These are phyloP conservation scores for Dactylellina parvicollis DNA, from an alignment of 2,329 filamentous ascomycete species.

Conservation along the genomic window DNA sequence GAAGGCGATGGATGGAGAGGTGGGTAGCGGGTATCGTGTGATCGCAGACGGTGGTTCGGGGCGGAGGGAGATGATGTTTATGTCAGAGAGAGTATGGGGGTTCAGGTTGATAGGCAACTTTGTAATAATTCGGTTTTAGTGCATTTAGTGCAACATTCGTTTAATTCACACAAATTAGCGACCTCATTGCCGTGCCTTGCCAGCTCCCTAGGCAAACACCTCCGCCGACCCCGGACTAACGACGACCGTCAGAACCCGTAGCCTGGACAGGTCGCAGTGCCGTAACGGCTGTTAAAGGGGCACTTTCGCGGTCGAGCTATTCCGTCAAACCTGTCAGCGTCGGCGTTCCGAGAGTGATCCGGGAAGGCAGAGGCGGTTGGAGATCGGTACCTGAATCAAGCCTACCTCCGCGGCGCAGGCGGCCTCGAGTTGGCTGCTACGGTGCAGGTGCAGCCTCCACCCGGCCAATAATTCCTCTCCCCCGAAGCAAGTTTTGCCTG, in stretches of 20 bases:
- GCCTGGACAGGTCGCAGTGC: neutral
- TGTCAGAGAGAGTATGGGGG: constrained; percentile 50
- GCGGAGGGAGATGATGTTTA: constrained; percentile 45
- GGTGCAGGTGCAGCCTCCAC: constrained; percentile 23
- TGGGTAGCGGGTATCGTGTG: constrained; percentile 10
- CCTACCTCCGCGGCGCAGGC: constrained; percentile 9
- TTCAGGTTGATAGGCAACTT: constrained; percentile 17
- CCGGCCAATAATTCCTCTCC: constrained; percentile 17
- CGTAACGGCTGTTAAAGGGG: constrained; percentile 3
- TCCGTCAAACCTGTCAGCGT: constrained; percentile 16
- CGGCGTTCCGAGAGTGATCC: neutral
- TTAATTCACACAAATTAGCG: constrained; percentile 31
- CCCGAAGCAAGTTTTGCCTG: constrained; percentile 12
- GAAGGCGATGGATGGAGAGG: constrained; percentile 9
- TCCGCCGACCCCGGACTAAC: neutral
- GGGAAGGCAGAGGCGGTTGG: constrained; percentile 8
- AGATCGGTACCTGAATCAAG: constrained; percentile 52
- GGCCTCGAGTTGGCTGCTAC: constrained; percentile 14
- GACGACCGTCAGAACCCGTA: neutral
- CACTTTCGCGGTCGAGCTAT: constrained; percentile 11
- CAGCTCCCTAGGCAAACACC: constrained; percentile 26
- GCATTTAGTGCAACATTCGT: constrained; percentile 40
- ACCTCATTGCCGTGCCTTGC: constrained; percentile 21
- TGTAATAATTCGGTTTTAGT: constrained; percentile 47
- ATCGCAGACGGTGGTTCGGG: constrained; percentile 35